phyloP scores from a whole-genome alignment of 2,329 filamentous ascomycete species.

The Tolypocladium endophyticum region DNA sequence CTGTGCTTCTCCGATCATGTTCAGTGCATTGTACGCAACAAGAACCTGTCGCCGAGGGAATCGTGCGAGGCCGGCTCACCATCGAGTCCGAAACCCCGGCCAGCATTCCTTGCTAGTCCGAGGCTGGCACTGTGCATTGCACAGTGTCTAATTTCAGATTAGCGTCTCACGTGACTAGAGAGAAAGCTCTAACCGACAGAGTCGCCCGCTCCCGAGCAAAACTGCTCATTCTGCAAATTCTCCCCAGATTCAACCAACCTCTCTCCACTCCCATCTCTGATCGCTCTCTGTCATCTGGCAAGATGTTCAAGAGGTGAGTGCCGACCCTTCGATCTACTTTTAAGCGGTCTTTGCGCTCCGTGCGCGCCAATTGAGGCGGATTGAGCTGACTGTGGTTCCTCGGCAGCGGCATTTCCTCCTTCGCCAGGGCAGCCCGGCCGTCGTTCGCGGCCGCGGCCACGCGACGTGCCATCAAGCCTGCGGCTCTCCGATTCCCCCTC shows the following conservation, averaged over 20 bases:
- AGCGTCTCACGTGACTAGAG: conserved; percentile 25
- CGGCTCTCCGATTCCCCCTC: conserved; percentile 42
- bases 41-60: background rate
- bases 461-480: conserved; percentile 47
- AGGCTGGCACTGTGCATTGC: background rate
- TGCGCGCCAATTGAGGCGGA: conserved; percentile 36
- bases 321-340: conserved; percentile 16
- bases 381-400: conserved; percentile 31
- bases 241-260: conserved; percentile 38
- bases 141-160: conserved; percentile 14
- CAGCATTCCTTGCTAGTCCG: background rate
- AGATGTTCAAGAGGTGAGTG: conserved; percentile 77
- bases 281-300: conserved; percentile 59
- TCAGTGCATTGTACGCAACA: background rate
- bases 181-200: conserved; percentile 35
- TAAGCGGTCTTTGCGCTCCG: conserved; percentile 11
- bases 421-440: conserved; percentile 52
- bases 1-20: background rate
- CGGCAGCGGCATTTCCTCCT: conserved; percentile 55
- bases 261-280: conserved; percentile 48
- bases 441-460: conserved; percentile 46
- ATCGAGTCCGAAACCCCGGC: background rate
- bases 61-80: background rate
- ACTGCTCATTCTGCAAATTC: conserved; percentile 39
- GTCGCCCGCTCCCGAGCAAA: conserved; percentile 32